These are phyloP conservation scores for Xylariaceae sp. DNA, from an alignment of 2,329 filamentous ascomycete genomes.

Conservation along the genomic window DNA sequence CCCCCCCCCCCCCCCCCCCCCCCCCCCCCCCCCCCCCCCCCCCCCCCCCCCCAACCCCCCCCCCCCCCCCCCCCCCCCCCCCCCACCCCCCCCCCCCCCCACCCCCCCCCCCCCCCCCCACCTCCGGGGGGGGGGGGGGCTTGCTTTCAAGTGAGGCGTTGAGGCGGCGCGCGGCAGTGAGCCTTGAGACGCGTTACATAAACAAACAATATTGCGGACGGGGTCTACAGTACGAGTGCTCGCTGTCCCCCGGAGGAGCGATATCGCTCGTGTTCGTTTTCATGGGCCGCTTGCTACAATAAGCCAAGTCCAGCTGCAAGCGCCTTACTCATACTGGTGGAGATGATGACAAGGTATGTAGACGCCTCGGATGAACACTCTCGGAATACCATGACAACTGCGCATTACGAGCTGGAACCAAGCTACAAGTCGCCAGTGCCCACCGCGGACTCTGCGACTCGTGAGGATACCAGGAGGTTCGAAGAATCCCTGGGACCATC, in stretches of 20 bases:
- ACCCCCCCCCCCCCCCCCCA: too few relatives aligned
- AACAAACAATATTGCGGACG: too few relatives aligned
- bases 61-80: too few relatives aligned
- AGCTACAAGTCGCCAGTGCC: background rate
- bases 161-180: background rate
- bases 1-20: too few relatives aligned
- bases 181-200: background rate
- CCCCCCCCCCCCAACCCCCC: too few relatives aligned
- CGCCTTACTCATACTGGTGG: background rate
- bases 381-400: background rate
- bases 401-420: background rate
- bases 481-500: background rate
- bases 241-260: background rate
- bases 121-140: too few relatives aligned
- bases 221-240: too few relatives aligned
- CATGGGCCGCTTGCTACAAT: background rate
- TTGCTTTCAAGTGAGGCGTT: background rate
- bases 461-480: background rate
- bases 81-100: too few relatives aligned
- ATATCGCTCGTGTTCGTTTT: background rate
- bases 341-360: background rate
- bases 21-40: too few relatives aligned
- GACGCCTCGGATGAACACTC: background rate
- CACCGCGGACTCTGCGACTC: background rate
- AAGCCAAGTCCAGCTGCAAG: background rate